Evolutionary conservation across 768 basidiomycete genomes (phyloP).

Genomic region (Amanita jacksonii): DNA sequence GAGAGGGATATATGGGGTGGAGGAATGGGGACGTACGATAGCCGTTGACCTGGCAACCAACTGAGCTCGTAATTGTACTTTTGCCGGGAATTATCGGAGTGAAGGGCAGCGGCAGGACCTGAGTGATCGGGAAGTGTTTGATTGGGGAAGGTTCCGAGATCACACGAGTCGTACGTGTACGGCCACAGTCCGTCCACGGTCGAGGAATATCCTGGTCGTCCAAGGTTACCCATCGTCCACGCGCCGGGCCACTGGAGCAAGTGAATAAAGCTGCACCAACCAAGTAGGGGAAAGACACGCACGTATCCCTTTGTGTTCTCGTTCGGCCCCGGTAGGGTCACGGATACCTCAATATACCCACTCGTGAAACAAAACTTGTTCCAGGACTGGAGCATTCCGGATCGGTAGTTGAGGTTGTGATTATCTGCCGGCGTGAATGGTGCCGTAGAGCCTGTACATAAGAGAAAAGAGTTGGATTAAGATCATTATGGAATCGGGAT

Average conservation of each 20-base stretch:
- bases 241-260: slow-evolving; percentile 83
- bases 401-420: slow-evolving; percentile 54
- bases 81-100: slow-evolving; percentile 34
- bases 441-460: slow-evolving; percentile 32
- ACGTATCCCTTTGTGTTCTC: slow-evolving; percentile 41
- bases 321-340: slow-evolving; percentile 50
- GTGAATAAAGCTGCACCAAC: no score
- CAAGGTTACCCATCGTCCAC: slow-evolving; percentile 89
- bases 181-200: slow-evolving; percentile 81
- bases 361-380: slow-evolving; percentile 84
- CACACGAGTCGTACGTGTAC: slow-evolving; percentile 64
- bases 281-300: no score
- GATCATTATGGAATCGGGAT: no score
- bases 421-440: slow-evolving; percentile 36
- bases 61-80: slow-evolving; percentile 56
- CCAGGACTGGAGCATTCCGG: slow-evolving; percentile 83
- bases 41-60: slow-evolving; percentile 69
- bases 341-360: slow-evolving; percentile 66
- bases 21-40: slow-evolving; percentile 42
- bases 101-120: slow-evolving; percentile 53
- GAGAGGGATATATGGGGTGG: not conserved
- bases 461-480: no score
- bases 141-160: slow-evolving; percentile 70
- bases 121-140: slow-evolving; percentile 45
- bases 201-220: slow-evolving; percentile 69